Percentiles rank a stretch among this genome's conserved stretches.
Conservation (phyloP, 2,329 filamentous ascomycete genomes). For the Cordyceps cicadae region DNA sequence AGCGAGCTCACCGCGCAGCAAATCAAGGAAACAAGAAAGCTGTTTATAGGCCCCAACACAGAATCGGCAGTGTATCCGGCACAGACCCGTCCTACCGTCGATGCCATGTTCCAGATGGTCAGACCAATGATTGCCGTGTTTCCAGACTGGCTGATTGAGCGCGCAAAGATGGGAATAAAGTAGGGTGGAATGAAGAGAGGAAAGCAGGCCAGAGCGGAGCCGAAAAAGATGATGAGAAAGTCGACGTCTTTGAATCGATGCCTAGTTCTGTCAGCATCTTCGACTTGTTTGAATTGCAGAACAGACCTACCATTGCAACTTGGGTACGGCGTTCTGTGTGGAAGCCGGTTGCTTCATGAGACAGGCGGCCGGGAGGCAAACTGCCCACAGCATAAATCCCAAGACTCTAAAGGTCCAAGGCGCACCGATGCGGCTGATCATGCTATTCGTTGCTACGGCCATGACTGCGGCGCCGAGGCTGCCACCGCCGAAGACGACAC, state of each 20-base stretch:
- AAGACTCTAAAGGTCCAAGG: constrained; percentile 22
- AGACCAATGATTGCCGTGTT: constrained; percentile 17
- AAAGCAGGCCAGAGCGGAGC: constrained; percentile 19
- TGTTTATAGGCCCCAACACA: constrained; percentile 21
- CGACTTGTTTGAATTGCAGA: background rate
- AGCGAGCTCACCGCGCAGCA: constrained; percentile 20
- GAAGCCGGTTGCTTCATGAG: constrained; percentile 15
- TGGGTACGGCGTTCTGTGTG: constrained; percentile 11
- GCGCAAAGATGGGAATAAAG: constrained; percentile 22
- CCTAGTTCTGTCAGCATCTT: constrained; percentile 12
- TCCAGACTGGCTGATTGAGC: constrained; percentile 17
- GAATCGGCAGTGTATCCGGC: constrained; percentile 21
- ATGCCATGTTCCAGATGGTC: constrained; percentile 21
- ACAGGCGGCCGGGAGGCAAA: constrained; percentile 21
- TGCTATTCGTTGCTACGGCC: constrained; percentile 17
- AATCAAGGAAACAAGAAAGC: constrained; percentile 19
- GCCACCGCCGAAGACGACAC: constrained; percentile 21
- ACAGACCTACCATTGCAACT: constrained; percentile 18
- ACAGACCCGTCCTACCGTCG: constrained; percentile 19
- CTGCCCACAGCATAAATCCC: constrained; percentile 20
- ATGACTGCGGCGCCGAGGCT: constrained; percentile 22
- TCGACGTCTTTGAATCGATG: constrained; percentile 18
- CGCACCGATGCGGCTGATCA: constrained; percentile 18
- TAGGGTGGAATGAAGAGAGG: constrained; percentile 22
- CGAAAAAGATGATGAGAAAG: constrained; percentile 19